phyloP scores from a whole-genome alignment of 768 basidiomycete species.

The Leucocoprinus leucothites region DNA sequence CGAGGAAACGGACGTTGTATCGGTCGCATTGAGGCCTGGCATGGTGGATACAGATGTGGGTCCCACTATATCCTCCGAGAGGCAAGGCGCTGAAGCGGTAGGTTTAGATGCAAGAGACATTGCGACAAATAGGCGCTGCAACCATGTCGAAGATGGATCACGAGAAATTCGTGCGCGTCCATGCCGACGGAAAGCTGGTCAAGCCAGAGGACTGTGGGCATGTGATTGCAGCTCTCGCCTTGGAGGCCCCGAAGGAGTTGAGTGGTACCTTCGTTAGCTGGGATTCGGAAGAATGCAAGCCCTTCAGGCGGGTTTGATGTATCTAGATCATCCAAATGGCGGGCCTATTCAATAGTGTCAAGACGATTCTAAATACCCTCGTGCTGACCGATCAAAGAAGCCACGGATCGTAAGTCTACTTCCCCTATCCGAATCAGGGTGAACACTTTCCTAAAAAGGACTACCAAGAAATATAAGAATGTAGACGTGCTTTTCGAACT shows the following conservation, averaged over 20 bases:
- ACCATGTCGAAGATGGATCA: conserved; percentile 57
- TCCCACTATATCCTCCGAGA: conserved; percentile 14
- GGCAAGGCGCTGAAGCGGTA: conserved; percentile 4
- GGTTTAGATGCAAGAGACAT: conserved; percentile 63
- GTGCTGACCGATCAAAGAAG: background rate
- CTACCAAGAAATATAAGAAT: background rate
- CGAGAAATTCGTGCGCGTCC: conserved; percentile 51
- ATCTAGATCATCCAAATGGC: background rate
- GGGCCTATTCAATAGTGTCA: background rate
- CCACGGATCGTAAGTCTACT: background rate
- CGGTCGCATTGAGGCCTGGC: conserved; percentile 82
- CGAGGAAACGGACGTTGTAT: conserved; percentile 76
- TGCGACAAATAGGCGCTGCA: conserved; percentile 49
- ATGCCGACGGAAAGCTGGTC: conserved; percentile 68
- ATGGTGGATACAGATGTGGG: conserved; percentile 80
- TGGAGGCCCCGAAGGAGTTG: conserved; percentile 58
- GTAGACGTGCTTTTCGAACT: background rate
- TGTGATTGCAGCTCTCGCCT: conserved; percentile 73
- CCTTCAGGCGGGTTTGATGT: conserved; percentile 37
- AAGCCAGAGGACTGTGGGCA: conserved; percentile 72
- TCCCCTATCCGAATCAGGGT: conserved; percentile 6
- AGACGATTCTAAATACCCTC: too few relatives aligned
- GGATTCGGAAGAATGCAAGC: conserved; percentile 67
- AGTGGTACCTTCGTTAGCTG: conserved; percentile 82
- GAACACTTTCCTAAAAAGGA: conserved; percentile 4